These are phyloP conservation scores for Yamadazyma jaroonii DNA, from an alignment of 1,139 yeast species.

Conservation along the genomic window DNA sequence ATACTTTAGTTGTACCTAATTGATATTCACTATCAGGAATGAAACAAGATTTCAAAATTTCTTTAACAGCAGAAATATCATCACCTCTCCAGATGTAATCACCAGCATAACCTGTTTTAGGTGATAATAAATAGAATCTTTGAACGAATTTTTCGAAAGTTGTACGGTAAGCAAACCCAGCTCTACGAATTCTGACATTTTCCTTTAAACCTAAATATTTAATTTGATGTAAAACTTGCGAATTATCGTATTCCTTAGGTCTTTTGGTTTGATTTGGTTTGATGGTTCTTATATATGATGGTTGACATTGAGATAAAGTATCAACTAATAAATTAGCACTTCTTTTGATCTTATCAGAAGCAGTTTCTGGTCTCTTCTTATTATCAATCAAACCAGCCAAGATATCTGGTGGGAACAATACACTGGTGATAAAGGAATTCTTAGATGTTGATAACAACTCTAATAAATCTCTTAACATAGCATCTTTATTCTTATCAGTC, in stretches of 20 bases:
- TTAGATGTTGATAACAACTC: constrained; percentile 72
- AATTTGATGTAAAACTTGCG: constrained; percentile 91
- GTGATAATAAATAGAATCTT: constrained; percentile 83
- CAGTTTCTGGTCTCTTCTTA: constrained; percentile 92
- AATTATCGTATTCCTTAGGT: constrained; percentile 84
- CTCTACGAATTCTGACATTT: constrained; percentile 95
- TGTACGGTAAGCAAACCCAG: constrained; percentile 98
- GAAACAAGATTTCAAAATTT: constrained; percentile 75
- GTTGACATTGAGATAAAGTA: constrained; percentile 84
- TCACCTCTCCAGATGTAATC: constrained; percentile 96
- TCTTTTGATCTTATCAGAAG: constrained; percentile 89
- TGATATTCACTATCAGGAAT: constrained; percentile 85
- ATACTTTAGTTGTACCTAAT: constrained; percentile 91
- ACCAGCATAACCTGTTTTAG: constrained; percentile 95
- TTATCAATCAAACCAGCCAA: constrained; percentile 63
- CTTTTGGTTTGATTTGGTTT: constrained; percentile 95
- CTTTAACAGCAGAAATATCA: constrained; percentile 72
- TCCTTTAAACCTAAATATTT: constrained; percentile 96
- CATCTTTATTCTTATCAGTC: constrained; percentile 98
- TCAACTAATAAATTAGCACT: constrained; percentile 91
- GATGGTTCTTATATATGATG: constrained; percentile 95
- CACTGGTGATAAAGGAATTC: constrained; percentile 58
- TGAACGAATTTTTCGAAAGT: constrained; percentile 98
- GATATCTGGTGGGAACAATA: constrained; percentile 70
- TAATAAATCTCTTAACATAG: constrained; percentile 81